These are phyloP conservation scores for Metschnikowia anglica DNA, from an alignment of 805 yeast species.

Conservation along the genomic window DNA sequence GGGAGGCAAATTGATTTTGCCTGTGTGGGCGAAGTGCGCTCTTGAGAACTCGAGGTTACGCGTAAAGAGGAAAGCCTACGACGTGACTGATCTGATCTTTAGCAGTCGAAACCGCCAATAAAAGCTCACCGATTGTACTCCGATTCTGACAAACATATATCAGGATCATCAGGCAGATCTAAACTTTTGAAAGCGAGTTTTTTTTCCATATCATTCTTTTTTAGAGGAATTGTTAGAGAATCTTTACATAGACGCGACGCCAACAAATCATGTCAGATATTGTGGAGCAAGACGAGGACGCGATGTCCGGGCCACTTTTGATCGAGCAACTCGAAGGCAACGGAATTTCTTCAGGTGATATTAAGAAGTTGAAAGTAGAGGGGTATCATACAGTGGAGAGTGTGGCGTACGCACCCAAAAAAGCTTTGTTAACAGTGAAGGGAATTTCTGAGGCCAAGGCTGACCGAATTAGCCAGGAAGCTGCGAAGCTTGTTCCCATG, in stretches of 20 bases:
- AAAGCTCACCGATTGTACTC: too few relatives aligned
- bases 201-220: too few relatives aligned
- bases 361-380: slow-evolving; percentile 74
- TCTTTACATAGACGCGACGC: slow-evolving; percentile 14
- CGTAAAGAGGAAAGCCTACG: neutral
- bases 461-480: slow-evolving; percentile 76
- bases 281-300: slow-evolving; percentile 46
- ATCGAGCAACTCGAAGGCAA: slow-evolving; percentile 65
- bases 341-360: slow-evolving; percentile 79
- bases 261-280: slow-evolving; percentile 14
- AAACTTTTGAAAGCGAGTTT: neutral
- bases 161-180: too few relatives aligned
- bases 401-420: slow-evolving; percentile 89
- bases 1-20: slow-evolving; percentile 2
- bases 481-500: slow-evolving; percentile 84
- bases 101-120: too few relatives aligned
- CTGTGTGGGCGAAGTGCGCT: slow-evolving; percentile 1
- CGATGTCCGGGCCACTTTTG: slow-evolving; percentile 56
- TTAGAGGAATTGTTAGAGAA: too few relatives aligned
- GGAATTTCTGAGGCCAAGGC: slow-evolving; percentile 97
- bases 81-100: neutral
- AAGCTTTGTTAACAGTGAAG: slow-evolving; percentile 70
- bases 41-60: slow-evolving; percentile 1
- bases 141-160: too few relatives aligned
- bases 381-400: slow-evolving; percentile 91